Percentiles rank a stretch among this genome's conserved stretches.
Evolutionary conservation across 2,329 filamentous ascomycete species (phyloP).

Genomic region (Calycina marina): DNA sequence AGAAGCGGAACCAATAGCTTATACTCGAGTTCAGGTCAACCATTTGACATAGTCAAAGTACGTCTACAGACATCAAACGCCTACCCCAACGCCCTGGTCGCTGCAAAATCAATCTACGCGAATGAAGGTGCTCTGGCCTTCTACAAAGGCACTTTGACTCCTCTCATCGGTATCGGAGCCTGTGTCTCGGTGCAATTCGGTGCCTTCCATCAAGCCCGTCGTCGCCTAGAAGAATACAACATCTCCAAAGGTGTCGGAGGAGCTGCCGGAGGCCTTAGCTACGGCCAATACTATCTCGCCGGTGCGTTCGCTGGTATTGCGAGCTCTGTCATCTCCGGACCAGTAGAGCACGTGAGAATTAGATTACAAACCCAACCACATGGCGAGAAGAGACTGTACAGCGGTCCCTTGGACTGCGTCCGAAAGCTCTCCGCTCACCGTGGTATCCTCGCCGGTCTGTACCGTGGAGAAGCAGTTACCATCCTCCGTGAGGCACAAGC

Average conservation of each 20-base stretch:
- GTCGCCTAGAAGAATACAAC: constrained; percentile 70
- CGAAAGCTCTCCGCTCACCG: constrained; percentile 59
- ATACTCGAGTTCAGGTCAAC: constrained; percentile 50
- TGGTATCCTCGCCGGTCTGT: constrained; percentile 59
- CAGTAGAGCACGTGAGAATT: constrained; percentile 96
- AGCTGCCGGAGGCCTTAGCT: constrained; percentile 45
- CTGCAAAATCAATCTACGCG: constrained; percentile 70
- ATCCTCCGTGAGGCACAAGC: constrained; percentile 80
- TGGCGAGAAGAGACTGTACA: constrained; percentile 62
- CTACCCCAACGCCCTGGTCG: constrained; percentile 67
- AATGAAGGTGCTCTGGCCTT: constrained; percentile 84
- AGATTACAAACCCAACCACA: constrained; percentile 93
- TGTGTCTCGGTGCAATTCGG: constrained; percentile 98
- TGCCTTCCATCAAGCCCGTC: constrained; percentile 84
- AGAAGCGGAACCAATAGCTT: no score
- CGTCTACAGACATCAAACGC: constrained; percentile 78
- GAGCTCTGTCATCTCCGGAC: constrained; percentile 76
- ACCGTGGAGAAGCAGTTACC: constrained; percentile 78
- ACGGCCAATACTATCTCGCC: constrained; percentile 76
- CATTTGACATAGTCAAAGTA: constrained; percentile 92
- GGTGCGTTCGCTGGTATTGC: constrained; percentile 87
- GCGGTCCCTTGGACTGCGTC: constrained; percentile 79
- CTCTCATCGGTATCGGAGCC: constrained; percentile 87
- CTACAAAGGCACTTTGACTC: constrained; percentile 96
- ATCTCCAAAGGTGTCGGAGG: constrained; percentile 24